Conservation (phyloP, 2,329 filamentous ascomycete species). For the Piedraia hortae region DNA sequence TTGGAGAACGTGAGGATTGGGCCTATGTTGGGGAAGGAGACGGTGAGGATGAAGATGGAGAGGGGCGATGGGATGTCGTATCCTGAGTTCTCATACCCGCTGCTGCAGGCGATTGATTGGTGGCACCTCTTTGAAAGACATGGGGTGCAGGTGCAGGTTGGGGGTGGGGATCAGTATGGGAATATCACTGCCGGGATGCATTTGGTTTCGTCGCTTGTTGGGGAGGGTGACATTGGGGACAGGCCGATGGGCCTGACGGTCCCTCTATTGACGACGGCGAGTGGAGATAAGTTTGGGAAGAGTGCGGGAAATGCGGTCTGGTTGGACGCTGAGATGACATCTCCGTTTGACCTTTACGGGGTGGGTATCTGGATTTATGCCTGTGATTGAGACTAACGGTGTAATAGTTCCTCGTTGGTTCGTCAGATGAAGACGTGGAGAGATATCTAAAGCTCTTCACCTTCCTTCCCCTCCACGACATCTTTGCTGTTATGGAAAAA, state of each 20-base stretch:
- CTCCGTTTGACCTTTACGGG: conserved; percentile 59
- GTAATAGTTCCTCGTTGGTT: conserved; percentile 50
- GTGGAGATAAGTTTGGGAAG: conserved; percentile 83
- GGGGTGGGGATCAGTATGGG: conserved; percentile 84
- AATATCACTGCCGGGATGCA: conserved; percentile 86
- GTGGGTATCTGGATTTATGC: conserved; percentile 14
- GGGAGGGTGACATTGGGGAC: conserved; percentile 7
- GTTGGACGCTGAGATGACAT: conserved; percentile 62
- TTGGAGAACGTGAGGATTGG: conserved; percentile 52
- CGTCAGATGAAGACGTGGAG: conserved; percentile 57
- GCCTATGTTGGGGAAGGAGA: conserved; percentile 67
- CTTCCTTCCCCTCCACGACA: conserved; percentile 47
- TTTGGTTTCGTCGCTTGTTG: conserved; percentile 23
- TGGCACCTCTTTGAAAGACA: conserved; percentile 54
- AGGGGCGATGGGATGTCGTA: conserved; percentile 80
- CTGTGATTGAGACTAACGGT: conserved; percentile 1
- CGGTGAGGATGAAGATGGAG: conserved; percentile 65
- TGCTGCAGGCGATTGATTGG: conserved; percentile 92
- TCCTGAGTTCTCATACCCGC: conserved; percentile 73
- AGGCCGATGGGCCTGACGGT: conserved; percentile 66
- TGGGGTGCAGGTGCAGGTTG: conserved; percentile 60
- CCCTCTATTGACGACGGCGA: conserved; percentile 60
- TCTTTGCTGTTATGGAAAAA: conserved; percentile 36
- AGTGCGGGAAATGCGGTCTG: conserved; percentile 82
- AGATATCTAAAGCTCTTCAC: conserved; percentile 70